A percentile compares a stretch with the other conserved stretches of the same genome.
Conservation (phyloP, 2,329 filamentous ascomycete species). For the Xylariaceae sp. region DNA sequence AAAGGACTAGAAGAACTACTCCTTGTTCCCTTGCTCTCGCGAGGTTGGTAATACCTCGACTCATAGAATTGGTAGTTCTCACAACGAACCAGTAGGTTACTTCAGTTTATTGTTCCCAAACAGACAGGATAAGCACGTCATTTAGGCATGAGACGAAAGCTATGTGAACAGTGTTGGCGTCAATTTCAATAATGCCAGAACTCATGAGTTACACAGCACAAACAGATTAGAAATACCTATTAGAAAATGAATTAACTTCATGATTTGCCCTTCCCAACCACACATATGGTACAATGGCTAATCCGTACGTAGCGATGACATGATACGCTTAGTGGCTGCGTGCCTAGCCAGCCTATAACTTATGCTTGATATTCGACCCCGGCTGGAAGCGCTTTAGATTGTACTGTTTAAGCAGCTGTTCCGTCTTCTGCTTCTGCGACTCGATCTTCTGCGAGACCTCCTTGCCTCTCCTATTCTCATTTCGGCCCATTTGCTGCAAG, state of each 20-base stretch:
- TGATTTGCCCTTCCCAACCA: not conserved
- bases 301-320: not conserved
- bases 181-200: no score
- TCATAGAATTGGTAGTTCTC: not conserved
- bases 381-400: conserved; percentile 50
- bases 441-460: conserved; percentile 64
- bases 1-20: not conserved
- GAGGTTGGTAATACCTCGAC: not conserved
- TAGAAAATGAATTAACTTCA: not conserved
- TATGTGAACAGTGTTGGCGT: no score
- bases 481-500: conserved; percentile 76
- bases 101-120: no score
- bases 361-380: conserved; percentile 54
- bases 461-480: conserved; percentile 73
- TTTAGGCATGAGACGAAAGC: no score
- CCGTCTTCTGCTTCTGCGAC: conserved; percentile 66
- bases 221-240: not conserved
- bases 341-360: conserved; percentile 42
- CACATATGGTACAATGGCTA: not conserved
- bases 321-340: not conserved
- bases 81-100: no score
- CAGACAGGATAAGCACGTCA: no score
- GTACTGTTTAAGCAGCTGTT: conserved; percentile 66
- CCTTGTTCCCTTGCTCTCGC: not conserved
- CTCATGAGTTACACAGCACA: no score